Percentiles rank a stretch among this genome's conserved stretches.
Conservation (phyloP, 257 asterid genomes). For the Scutellaria barbata region DNA sequence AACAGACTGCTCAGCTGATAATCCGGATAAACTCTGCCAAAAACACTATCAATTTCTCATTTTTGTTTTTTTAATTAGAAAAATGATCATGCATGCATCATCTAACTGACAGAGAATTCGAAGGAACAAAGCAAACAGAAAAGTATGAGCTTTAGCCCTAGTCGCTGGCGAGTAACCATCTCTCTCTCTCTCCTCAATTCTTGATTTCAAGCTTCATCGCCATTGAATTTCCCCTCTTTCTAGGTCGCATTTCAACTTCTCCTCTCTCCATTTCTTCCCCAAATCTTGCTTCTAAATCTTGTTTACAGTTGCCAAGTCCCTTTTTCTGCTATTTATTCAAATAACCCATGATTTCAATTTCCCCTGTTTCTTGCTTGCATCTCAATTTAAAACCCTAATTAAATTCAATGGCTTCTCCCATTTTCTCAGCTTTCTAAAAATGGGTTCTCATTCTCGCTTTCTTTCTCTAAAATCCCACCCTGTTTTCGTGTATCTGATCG, state of each 20-base stretch:
- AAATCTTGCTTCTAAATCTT: not conserved
- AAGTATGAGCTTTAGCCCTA: conserved; percentile 13
- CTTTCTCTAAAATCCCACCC: conserved; percentile 34
- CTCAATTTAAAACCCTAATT: conserved; percentile 35
- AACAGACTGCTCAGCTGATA: conserved; percentile 45
- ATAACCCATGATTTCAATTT: conserved; percentile 44
- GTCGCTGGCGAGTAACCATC: conserved; percentile 60
- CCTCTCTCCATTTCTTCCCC: no score
- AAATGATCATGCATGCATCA: not conserved
- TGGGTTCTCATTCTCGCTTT: conserved; percentile 44
- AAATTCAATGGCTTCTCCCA: conserved; percentile 22
- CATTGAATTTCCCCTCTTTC: conserved; percentile 20
- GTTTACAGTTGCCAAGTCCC: conserved; percentile 52
- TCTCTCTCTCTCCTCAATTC: conserved; percentile 41
- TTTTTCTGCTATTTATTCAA: conserved; percentile 53
- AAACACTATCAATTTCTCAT: not conserved
- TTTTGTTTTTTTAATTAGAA: not conserved
- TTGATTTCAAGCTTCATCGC: conserved; percentile 41
- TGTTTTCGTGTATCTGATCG: conserved; percentile 38
- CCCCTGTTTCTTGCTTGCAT: conserved; percentile 47
- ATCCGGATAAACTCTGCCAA: conserved; percentile 23
- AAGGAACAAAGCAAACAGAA: conserved; percentile 16
- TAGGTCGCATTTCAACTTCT: conserved; percentile 61
- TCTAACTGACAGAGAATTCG: conserved; percentile 32
- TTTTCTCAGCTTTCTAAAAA: conserved; percentile 35